Conservation (phyloP, 208 protist species). For the Leishmania gerbilli region DNA sequence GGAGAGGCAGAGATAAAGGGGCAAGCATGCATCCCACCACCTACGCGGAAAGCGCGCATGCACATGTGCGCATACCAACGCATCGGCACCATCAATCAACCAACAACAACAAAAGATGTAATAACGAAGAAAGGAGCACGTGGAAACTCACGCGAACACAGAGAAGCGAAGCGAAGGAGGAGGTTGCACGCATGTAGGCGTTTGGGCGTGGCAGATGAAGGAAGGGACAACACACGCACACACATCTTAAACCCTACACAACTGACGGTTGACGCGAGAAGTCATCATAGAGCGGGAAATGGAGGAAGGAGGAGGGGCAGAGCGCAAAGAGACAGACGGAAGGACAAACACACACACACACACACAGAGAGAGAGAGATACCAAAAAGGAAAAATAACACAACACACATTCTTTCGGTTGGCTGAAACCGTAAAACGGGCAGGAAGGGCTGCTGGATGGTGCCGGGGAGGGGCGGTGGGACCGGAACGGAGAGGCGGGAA, state of each 20-base stretch:
- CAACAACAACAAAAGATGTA: neutral
- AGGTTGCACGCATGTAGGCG: neutral
- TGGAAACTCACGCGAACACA: neutral
- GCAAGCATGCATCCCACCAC: too few species aligned
- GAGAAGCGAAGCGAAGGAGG: neutral
- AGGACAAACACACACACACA: too few species aligned
- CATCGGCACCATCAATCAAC: neutral
- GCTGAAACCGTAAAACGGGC: too few species aligned
- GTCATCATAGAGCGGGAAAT: too few species aligned
- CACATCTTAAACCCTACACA: neutral
- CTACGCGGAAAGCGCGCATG: neutral
- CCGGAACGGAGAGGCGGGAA: neutral
- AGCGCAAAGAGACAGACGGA: neutral
- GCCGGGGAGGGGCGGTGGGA: neutral
- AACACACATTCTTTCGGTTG: too few species aligned
- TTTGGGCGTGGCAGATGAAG: neutral
- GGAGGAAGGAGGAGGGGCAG: neutral
- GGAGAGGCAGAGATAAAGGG: neutral
- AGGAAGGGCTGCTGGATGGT: too few species aligned
- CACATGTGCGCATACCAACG: neutral
- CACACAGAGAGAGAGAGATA: too few species aligned
- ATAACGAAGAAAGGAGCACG: neutral
- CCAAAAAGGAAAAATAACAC: neutral
- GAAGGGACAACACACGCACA: neutral
- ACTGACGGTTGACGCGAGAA: too few species aligned